These are phyloP conservation scores for Hebeloma cylindrosporum DNA, from an alignment of 768 basidiomycete genomes.

Conservation along the genomic window DNA sequence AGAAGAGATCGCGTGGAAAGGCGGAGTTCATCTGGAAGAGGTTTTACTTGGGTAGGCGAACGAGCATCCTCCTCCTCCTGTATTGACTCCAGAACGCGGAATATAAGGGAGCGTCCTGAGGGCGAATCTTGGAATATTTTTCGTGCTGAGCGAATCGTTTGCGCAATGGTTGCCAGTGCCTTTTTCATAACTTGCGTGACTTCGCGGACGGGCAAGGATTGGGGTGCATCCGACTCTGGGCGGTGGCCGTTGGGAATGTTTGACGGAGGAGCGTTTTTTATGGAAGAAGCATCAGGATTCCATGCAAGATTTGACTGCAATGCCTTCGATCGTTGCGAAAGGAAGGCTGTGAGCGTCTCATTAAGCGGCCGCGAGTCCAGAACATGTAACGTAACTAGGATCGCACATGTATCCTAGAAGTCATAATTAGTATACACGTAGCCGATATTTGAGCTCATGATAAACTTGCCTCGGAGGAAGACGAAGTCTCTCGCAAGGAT, in stretches of 20 bases:
- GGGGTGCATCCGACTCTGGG: background rate
- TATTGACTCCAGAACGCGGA: constrained; percentile 57
- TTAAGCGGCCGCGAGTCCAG: constrained; percentile 80
- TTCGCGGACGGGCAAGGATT: constrained; percentile 32
- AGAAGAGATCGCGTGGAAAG: constrained; percentile 71
- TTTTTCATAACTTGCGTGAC: constrained; percentile 54
- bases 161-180: constrained; percentile 53
- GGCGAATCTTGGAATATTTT: constrained; percentile 50
- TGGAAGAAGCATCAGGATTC: constrained; percentile 18
- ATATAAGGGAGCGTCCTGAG: constrained; percentile 47
- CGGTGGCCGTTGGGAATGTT: background rate
- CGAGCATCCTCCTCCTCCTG: constrained; percentile 49
- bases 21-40: constrained; percentile 51
- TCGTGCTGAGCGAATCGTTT: constrained; percentile 58
- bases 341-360: constrained; percentile 69
- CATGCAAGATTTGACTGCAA: constrained; percentile 47
- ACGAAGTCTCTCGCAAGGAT: constrained; percentile 62
- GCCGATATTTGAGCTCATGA: background rate
- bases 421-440: constrained; percentile 3
- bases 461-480: constrained; percentile 51
- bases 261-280: constrained; percentile 2
- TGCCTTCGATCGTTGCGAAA: constrained; percentile 68
- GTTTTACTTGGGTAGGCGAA: constrained; percentile 16
- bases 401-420: constrained; percentile 68
- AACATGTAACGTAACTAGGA: constrained; percentile 81